phyloP scores from a whole-genome alignment of 495 filamentous ascomycete species.

The Tuber brumale region DNA sequence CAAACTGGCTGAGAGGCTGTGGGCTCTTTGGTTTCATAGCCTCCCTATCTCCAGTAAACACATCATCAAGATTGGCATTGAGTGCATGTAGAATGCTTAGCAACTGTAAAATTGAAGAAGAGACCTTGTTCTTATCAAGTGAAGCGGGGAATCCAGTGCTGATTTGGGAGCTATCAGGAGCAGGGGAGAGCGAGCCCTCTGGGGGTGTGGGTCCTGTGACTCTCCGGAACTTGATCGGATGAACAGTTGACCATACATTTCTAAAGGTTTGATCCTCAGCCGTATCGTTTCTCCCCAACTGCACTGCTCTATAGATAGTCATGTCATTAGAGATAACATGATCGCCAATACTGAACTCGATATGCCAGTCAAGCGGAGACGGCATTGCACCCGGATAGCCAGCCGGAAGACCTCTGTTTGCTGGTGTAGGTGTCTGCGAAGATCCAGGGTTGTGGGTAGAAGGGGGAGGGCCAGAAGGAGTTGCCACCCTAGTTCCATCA shows the following conservation, averaged over 20 bases:
- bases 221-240: constrained; percentile 85
- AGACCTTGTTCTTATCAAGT: constrained; percentile 73
- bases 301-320: constrained; percentile 92
- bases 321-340: constrained; percentile 82
- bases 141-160: constrained; percentile 64
- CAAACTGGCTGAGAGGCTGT: constrained; percentile 91
- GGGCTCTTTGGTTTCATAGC: constrained; percentile 58
- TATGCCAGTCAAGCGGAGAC: constrained; percentile 91
- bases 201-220: constrained; percentile 80
- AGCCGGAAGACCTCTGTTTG: constrained; percentile 42
- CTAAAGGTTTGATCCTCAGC: constrained; percentile 60
- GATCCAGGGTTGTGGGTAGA: constrained; percentile 43
- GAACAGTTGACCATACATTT: constrained; percentile 81
- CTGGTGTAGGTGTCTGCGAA: constrained; percentile 47
- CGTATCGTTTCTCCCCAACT: constrained; percentile 56
- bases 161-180: constrained; percentile 47
- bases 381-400: constrained; percentile 66
- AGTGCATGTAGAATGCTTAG: constrained; percentile 88
- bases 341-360: constrained; percentile 86
- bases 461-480: constrained; percentile 63
- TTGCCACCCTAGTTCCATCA: constrained; percentile 83
- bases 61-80: constrained; percentile 91
- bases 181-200: constrained; percentile 61
- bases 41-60: constrained; percentile 81
- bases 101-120: constrained; percentile 78